Evolutionary conservation across 768 basidiomycete species (phyloP).

Genomic region (Nidularia sp.): DNA sequence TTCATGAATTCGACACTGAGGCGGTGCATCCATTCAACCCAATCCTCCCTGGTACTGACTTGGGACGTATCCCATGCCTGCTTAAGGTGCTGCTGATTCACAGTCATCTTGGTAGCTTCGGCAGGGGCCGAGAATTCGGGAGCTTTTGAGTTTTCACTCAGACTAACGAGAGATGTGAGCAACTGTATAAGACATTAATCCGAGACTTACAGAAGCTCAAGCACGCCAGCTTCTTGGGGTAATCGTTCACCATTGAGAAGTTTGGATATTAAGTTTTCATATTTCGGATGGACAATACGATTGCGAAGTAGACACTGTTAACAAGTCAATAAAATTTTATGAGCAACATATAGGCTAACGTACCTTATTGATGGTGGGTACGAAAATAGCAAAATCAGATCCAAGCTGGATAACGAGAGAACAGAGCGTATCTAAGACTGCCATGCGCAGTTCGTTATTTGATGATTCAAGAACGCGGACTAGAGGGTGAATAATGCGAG

Average conservation of each 20-base stretch:
- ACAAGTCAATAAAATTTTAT: conserved; percentile 1
- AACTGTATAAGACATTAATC: not conserved
- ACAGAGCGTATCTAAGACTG: conserved; percentile 91
- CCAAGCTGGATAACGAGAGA: conserved; percentile 91
- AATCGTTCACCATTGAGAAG: conserved; percentile 89
- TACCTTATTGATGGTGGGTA: conserved; percentile 96
- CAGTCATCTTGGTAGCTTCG: conserved; percentile 83
- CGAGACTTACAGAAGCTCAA: conserved; percentile 58
- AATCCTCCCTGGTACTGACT: conserved; percentile 77
- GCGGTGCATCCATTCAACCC: conserved; percentile 93
- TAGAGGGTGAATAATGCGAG: conserved; percentile 93
- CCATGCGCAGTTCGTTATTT: conserved; percentile 75
- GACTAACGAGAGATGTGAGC: conserved; percentile 20
- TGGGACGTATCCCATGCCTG: conserved; percentile 91
- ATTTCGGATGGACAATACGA: conserved; percentile 74
- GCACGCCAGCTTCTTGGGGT: conserved; percentile 75
- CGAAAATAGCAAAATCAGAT: conserved; percentile 95
- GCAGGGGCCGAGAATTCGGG: conserved; percentile 80
- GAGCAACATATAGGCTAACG: not conserved
- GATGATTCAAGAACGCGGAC: conserved; percentile 76
- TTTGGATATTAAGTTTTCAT: conserved; percentile 85
- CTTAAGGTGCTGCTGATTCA: conserved; percentile 96
- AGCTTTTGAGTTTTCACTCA: conserved; percentile 56
- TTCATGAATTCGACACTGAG: conserved; percentile 96
- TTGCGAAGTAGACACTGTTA: conserved; percentile 69